phyloP scores from a whole-genome alignment of 768 basidiomycete genomes.

The Leccinum imitatum region DNA sequence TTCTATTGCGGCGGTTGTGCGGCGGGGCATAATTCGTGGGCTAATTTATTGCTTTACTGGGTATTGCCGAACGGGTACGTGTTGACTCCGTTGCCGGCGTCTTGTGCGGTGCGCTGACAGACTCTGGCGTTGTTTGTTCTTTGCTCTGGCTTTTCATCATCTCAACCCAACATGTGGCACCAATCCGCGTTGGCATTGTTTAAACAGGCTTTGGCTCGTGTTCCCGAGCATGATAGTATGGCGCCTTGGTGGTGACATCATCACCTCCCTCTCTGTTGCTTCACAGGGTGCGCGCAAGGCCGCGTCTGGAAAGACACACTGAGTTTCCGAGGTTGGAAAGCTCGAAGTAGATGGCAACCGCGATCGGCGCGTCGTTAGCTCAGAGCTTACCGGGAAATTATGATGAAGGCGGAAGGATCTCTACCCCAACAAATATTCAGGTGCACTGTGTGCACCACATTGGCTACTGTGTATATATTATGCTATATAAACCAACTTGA shows the following conservation, averaged over 20 bases:
- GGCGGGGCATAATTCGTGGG: constrained; percentile 67
- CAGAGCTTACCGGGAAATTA: not conserved
- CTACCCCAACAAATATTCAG: not conserved
- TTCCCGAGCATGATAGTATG: constrained; percentile 61
- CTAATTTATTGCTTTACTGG: constrained; percentile 58
- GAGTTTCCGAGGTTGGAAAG: not conserved
- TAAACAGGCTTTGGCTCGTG: constrained; percentile 72
- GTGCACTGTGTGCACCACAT: not conserved
- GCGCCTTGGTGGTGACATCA: constrained; percentile 64
- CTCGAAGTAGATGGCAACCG: not conserved
- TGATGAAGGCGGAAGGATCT: not conserved
- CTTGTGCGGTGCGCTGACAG: constrained; percentile 7
- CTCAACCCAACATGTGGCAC: no score
- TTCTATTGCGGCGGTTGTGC: constrained; percentile 73
- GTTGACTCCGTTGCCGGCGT: not conserved
- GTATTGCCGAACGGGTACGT: constrained; percentile 78
- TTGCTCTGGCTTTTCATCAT: not conserved
- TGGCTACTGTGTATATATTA: not conserved
- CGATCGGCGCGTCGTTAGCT: not conserved
- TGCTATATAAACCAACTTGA: not conserved
- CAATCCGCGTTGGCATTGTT: not conserved
- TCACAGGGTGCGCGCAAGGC: constrained; percentile 28
- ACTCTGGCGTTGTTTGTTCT: not conserved
- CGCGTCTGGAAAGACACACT: constrained; percentile 33
- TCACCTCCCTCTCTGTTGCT: constrained; percentile 38